Evolutionary conservation across 2,329 filamentous ascomycete species (phyloP), one percentile per base, ranked within the genome.

Genomic region (Lasiodiplodia sp.): DNA sequence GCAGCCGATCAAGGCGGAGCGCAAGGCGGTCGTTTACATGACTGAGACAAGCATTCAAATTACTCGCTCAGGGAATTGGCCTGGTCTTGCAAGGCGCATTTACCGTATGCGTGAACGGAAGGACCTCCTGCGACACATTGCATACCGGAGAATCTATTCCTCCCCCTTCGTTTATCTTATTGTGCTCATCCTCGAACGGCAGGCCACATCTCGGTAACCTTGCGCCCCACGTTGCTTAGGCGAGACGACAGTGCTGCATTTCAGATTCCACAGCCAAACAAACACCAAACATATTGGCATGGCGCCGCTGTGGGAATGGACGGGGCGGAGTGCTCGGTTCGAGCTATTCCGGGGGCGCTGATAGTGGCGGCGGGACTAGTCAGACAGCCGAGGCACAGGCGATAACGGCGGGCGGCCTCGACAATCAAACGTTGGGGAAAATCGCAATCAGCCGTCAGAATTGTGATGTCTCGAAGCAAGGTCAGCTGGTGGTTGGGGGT

Each of bases 161-260:
- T 51, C 40, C 21, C n/a, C 40, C 40, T 62, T 37, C 58, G 58
- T 62, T 18, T 62, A 62, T 62, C 57, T 34, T 18, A 23, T 23
- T 18, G 38, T 37, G 56, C 56, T 60, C 56, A 60, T 58, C 56
- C 40, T 62, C 57, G 34, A 60, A 62, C 58, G 38, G 12, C 40
- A 49, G 6, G n/a, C 58, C 40, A 62, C 58, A 60, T 62, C 40
- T 62, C 58, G 40, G 38, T 8, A 49, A 49, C 16, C 10, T 18
- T 4, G n/a, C 3, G 58, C 58, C 38, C 58, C 58, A 62, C 58
- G 34, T 6, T 62, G 58, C 14, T 23, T 1, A 37, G 31, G 18
- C 52, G 25, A 55, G 21, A 18, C 2, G 7, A 11, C 55, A 38
- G 56, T 44, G 56, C 56, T 58, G n/a, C 10, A 58, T 21, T 14